Percentiles rank a stretch among this genome's conserved stretches.
These are phyloP conservation scores for Collariella sp. DNA, from an alignment of 495 filamentous ascomycete genomes.

Conservation along the genomic window DNA sequence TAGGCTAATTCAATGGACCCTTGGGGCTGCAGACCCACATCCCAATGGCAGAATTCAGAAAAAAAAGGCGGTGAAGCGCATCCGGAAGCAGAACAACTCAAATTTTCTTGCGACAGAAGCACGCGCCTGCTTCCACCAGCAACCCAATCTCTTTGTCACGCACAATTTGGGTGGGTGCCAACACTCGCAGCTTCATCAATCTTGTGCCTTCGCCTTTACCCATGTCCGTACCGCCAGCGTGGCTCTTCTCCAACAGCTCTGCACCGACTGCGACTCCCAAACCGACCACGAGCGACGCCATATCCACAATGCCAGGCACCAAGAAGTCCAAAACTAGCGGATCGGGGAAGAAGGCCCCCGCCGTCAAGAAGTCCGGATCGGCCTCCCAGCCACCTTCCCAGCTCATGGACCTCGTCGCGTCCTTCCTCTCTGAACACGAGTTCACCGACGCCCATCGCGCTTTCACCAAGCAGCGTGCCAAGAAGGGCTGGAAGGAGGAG, in stretches of 20 bases:
- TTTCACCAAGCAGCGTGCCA: constrained; percentile 49
- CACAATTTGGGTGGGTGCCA: not conserved
- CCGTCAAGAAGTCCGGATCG: constrained; percentile 17
- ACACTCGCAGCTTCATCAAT: not conserved
- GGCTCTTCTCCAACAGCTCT: constrained; percentile 41
- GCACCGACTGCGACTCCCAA: constrained; percentile 3
- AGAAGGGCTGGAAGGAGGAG: constrained; percentile 34
- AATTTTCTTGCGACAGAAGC: constrained; percentile 2
- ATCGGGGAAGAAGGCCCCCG: constrained; percentile 14
- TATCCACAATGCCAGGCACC: constrained; percentile 7
- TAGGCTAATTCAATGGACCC: not conserved
- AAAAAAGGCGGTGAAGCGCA: constrained; percentile 16
- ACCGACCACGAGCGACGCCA: not conserved
- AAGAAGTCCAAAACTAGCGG: constrained; percentile 29
- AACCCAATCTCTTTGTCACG: not conserved
- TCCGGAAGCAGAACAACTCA: not conserved
- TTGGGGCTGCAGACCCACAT: not conserved
- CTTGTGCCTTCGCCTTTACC: not conserved
- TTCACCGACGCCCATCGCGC: constrained; percentile 50
- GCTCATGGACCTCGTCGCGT: constrained; percentile 56
- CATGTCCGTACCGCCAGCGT: constrained; percentile 34
- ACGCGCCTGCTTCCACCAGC: constrained; percentile 1
- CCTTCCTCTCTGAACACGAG: constrained; percentile 57
- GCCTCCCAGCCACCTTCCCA: constrained; percentile 41
- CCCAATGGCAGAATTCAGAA: constrained; percentile 10